These are phyloP conservation scores for Vicia villosa DNA, from an alignment of 306 rosid genomes.

Conservation along the genomic window DNA sequence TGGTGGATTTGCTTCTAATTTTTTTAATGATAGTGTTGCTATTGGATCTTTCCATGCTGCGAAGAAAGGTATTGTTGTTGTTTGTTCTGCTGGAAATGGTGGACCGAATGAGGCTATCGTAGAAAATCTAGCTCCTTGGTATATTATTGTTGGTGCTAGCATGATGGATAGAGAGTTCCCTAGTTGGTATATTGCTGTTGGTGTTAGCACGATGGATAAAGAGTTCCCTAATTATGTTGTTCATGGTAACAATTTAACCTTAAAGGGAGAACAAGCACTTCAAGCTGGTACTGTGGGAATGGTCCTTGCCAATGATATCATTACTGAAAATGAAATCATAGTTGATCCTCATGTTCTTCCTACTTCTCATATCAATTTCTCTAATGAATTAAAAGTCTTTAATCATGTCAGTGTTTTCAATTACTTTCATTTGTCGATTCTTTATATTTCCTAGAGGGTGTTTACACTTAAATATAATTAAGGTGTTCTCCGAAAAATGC, in stretches of 20 bases:
- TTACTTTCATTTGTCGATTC: too few species aligned
- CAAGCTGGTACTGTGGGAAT: conserved; percentile 85
- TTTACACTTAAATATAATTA: too few species aligned
- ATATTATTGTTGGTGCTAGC: conserved; percentile 85
- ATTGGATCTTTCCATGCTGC: conserved; percentile 89
- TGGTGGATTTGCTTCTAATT: too few species aligned
- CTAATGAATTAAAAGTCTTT: conserved; percentile 50
- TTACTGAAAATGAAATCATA: conserved; percentile 65
- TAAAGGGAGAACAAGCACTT: conserved; percentile 74
- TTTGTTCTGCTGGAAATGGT: conserved; percentile 86
- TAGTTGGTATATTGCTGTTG: too few species aligned
- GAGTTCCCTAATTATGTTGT: too few species aligned
- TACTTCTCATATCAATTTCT: conserved; percentile 71
- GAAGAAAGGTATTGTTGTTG: conserved; percentile 68
- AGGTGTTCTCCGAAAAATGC: too few species aligned
- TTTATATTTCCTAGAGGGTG: too few species aligned
- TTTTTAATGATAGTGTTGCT: conserved; percentile 81
- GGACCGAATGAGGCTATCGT: conserved; percentile 69
- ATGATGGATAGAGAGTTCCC: conserved; percentile 85
- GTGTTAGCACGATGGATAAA: too few species aligned
- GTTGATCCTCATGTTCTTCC: conserved; percentile 95
- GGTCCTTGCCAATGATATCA: conserved; percentile 71
- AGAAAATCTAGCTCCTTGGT: conserved; percentile 69
- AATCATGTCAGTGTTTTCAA: conserved; percentile 59
- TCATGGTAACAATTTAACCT: conserved; percentile 51